phyloP scores from a whole-genome alignment of 2,329 filamentous ascomycete species.

The Cercospora janseana region DNA sequence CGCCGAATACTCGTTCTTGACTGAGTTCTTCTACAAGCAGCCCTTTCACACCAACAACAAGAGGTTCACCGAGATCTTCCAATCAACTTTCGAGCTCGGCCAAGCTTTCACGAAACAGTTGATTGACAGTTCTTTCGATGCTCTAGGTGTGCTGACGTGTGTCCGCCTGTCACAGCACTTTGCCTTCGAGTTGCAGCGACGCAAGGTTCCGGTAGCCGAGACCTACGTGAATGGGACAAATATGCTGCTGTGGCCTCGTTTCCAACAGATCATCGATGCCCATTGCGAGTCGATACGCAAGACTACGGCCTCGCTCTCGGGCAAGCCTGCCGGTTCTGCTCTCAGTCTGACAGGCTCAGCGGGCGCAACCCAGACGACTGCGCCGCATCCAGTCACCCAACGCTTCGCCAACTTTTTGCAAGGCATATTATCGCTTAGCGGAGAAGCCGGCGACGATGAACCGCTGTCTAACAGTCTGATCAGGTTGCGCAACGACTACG shows the following conservation, averaged over 20 bases:
- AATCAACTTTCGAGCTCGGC: conserved; percentile 83
- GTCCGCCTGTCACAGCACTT: conserved; percentile 91
- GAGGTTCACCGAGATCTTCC: conserved; percentile 84
- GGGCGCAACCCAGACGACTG: conserved; percentile 66
- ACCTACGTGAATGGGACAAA: conserved; percentile 90
- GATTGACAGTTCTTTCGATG: conserved; percentile 74
- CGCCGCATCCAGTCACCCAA: conserved; percentile 88
- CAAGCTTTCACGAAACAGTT: conserved; percentile 73
- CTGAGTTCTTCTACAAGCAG: conserved; percentile 80
- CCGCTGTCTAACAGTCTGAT: conserved; percentile 79
- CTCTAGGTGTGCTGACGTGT: conserved; percentile 82
- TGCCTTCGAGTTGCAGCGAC: conserved; percentile 88
- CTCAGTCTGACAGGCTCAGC: conserved; percentile 53
- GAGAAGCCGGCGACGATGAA: conserved; percentile 92
- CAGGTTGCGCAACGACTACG: conserved; percentile 75
- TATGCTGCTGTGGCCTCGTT: conserved; percentile 94
- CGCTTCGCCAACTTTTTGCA: conserved; percentile 92
- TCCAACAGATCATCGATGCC: conserved; percentile 89
- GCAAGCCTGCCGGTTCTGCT: conserved; percentile 53
- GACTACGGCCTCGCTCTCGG: conserved; percentile 49
- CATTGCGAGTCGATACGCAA: conserved; percentile 84
- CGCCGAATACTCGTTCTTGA: conserved; percentile 91
- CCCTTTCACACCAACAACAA: conserved; percentile 75
- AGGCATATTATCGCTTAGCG: conserved; percentile 76
- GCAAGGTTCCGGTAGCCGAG: conserved; percentile 85